Evolutionary conservation across 352 stramenopile genomes (phyloP).

Genomic region (Salisapilia sapeloensis): DNA sequence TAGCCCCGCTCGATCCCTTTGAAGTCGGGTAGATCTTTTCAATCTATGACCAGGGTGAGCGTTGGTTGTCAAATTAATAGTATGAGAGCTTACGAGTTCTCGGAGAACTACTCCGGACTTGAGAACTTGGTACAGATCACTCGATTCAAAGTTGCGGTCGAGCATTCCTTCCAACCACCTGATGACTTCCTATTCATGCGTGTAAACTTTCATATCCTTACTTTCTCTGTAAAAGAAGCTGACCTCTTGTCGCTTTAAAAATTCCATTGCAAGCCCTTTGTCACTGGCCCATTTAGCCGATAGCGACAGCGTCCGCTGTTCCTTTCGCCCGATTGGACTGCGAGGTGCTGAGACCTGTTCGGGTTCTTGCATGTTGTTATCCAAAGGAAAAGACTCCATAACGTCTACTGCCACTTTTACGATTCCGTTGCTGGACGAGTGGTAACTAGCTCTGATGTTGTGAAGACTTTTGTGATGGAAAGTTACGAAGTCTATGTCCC

Average conservation of each 20-base stretch:
- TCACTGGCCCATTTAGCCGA: conserved; percentile 65
- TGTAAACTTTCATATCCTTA: background rate
- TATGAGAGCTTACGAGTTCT: conserved; percentile 22
- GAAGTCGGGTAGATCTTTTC: too few relatives aligned
- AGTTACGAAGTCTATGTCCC: too few relatives aligned
- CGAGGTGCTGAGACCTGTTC: too few relatives aligned
- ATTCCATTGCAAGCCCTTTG: conserved; percentile 54
- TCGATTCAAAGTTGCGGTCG: conserved; percentile 25
- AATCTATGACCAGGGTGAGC: too few relatives aligned
- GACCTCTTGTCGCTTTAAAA: conserved; percentile 49
- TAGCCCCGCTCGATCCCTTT: conserved; percentile 22
- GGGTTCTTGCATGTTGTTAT: too few relatives aligned
- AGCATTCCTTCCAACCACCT: conserved; percentile 59
- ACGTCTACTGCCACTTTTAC: too few relatives aligned
- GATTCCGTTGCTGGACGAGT: too few relatives aligned
- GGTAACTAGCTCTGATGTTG: too few relatives aligned
- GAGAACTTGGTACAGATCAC: conserved; percentile 38
- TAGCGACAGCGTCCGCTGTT: conserved; percentile 44
- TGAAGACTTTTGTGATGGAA: too few relatives aligned
- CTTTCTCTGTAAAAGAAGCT: conserved; percentile 1
- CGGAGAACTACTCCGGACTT: conserved; percentile 63
- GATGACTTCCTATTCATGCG: conserved; percentile 28
- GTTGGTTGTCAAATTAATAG: background rate
- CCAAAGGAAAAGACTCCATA: too few relatives aligned
- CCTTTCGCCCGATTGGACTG: conserved; percentile 43